Conservation (phyloP, 2,329 filamentous ascomycete species). For the Emergomyces pasteurianus region DNA sequence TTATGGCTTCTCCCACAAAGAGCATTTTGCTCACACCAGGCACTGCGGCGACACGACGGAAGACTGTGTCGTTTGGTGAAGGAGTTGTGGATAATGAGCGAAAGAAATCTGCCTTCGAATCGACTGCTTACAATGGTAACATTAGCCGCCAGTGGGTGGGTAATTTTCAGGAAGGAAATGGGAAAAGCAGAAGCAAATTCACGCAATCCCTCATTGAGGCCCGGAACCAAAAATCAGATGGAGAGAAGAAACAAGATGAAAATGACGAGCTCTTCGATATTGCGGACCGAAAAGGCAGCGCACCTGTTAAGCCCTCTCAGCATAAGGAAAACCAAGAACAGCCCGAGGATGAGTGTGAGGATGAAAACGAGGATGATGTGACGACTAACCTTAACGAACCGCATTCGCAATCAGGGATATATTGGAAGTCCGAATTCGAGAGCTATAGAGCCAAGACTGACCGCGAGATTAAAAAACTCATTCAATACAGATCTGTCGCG, state of each 20-base stretch:
- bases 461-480: constrained; percentile 48
- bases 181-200: constrained; percentile 26
- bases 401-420: constrained; percentile 45
- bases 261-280: constrained; percentile 18
- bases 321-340: constrained; percentile 3
- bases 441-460: constrained; percentile 46
- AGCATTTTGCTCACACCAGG: constrained; percentile 55
- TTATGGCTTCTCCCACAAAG: constrained; percentile 42
- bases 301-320: background rate
- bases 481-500: constrained; percentile 47
- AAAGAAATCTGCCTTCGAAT: constrained; percentile 34
- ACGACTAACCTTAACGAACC: constrained; percentile 44
- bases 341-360: constrained; percentile 11
- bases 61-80: constrained; percentile 50
- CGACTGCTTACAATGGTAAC: constrained; percentile 37
- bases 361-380: constrained; percentile 30
- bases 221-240: constrained; percentile 16
- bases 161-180: background rate
- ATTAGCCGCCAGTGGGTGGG: constrained; percentile 24
- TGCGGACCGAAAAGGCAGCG: constrained; percentile 6
- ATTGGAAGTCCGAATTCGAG: constrained; percentile 52
- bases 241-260: background rate
- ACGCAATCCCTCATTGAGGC: constrained; percentile 30
- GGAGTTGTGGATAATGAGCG: constrained; percentile 45
- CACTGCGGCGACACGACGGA: constrained; percentile 43